These are phyloP conservation scores for Boletus rubropictus DNA, from an alignment of 768 basidiomycete genomes.

Conservation along the genomic window DNA sequence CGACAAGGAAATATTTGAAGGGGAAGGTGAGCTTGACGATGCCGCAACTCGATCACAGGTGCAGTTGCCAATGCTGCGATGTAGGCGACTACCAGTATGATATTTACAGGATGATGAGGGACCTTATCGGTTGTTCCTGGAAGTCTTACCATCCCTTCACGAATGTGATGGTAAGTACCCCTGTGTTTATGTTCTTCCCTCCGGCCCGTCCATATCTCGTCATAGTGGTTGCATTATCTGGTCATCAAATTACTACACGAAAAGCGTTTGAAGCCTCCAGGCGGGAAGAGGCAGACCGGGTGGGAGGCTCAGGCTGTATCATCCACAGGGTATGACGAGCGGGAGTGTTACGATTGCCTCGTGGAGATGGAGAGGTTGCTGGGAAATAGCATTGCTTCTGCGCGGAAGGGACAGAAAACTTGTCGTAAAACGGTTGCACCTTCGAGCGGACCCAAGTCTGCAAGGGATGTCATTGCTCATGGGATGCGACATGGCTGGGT, in stretches of 20 bases:
- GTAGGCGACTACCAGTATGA: constrained; percentile 91
- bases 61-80: constrained; percentile 11
- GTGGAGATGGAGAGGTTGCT: constrained; percentile 61
- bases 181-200: not conserved
- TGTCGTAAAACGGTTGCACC: constrained; percentile 31
- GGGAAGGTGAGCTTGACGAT: constrained; percentile 68
- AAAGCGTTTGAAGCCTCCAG: constrained; percentile 61
- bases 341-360: constrained; percentile 64
- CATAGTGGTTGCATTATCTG: constrained; percentile 90
- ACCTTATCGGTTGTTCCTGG: constrained; percentile 61
- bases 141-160: constrained; percentile 72
- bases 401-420: constrained; percentile 30
- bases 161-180: constrained; percentile 75
- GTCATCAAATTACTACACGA: constrained; percentile 61
- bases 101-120: constrained; percentile 84
- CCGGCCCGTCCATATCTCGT: constrained; percentile 7
- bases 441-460: constrained; percentile 34
- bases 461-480: constrained; percentile 57
- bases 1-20: constrained; percentile 87
- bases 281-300: constrained; percentile 34
- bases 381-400: constrained; percentile 38
- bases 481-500: constrained; percentile 63
- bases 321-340: constrained; percentile 48
- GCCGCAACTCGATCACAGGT: not conserved
- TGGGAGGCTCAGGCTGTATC: constrained; percentile 11